Percentiles rank a stretch among this genome's conserved stretches.
phyloP scores from a whole-genome alignment of 208 protist genomes.

The Crithidia fasciculata region DNA sequence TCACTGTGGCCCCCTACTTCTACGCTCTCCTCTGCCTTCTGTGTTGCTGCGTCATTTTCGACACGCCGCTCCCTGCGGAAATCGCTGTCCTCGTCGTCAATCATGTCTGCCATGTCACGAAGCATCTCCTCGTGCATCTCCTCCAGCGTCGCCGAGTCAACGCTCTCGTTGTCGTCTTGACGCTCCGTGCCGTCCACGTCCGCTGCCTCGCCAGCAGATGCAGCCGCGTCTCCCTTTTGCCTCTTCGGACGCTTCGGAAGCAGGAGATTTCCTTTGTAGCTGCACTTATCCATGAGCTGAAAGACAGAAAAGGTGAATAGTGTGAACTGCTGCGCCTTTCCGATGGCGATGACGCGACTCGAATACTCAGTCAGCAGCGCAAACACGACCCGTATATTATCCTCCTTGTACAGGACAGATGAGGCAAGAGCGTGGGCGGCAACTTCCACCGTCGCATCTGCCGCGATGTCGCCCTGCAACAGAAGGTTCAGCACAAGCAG shows the following conservation, averaged over 20 bases:
- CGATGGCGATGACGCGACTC: conserved; percentile 38
- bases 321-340: conserved; percentile 52
- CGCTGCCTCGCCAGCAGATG: conserved; percentile 14
- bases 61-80: conserved; percentile 1
- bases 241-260: conserved; percentile 62
- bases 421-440: conserved; percentile 86
- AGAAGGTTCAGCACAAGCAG: conserved; percentile 78
- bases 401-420: conserved; percentile 82
- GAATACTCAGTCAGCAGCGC: conserved; percentile 61
- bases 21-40: neutral
- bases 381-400: conserved; percentile 79
- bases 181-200: conserved; percentile 23
- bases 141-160: conserved; percentile 36
- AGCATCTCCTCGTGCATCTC: conserved; percentile 45
- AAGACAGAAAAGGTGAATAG: conserved; percentile 81
- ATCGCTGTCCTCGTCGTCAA: conserved; percentile 40
- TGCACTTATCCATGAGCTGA: conserved; percentile 87
- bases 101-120: conserved; percentile 36
- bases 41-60: neutral
- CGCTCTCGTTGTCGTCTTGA: conserved; percentile 41
- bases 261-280: conserved; percentile 74
- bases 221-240: conserved; percentile 19
- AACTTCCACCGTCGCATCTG: conserved; percentile 62
- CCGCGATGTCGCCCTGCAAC: conserved; percentile 73
- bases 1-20: neutral